Evolutionary conservation across 441 rosid genomes (phyloP).

Genomic region (Erodium trifolium): DNA sequence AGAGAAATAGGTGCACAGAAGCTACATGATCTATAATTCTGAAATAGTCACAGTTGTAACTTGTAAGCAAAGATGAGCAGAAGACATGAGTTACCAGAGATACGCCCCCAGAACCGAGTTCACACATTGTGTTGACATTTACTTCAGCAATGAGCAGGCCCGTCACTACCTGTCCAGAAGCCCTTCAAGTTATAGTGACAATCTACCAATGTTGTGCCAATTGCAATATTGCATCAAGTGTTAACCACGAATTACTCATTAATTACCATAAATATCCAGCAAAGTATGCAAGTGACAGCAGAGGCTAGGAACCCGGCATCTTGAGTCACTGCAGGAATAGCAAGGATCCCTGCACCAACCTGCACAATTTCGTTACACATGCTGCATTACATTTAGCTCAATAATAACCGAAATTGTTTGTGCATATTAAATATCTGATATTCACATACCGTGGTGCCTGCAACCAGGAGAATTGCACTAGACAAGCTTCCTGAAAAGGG

Average conservation of each 20-base stretch:
- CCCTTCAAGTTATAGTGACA: neutral
- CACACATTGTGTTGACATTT: constrained; percentile 83
- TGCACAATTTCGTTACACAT: constrained; percentile 11
- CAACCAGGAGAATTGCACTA: constrained; percentile 71
- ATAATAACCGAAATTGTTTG: neutral
- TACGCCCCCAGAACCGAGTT: constrained; percentile 88
- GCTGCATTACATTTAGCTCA: neutral
- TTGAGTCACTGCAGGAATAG: constrained; percentile 89
- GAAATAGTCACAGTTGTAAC: neutral
- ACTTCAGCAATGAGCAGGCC: constrained; percentile 91
- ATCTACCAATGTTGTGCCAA: neutral
- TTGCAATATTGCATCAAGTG: neutral
- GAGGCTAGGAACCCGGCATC: constrained; percentile 85
- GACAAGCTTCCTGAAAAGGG: constrained; percentile 62
- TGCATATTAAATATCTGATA: neutral
- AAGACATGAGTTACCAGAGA: constrained; percentile 45
- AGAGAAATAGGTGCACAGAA: neutral
- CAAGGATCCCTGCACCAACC: constrained; percentile 95
- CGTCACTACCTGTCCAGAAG: constrained; percentile 52
- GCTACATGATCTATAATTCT: neutral
- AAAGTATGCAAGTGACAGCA: constrained; percentile 59
- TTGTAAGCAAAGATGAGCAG: neutral
- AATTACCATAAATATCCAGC: constrained; percentile 82
- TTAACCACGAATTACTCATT: neutral
- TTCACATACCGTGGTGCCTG: constrained; percentile 65